Evolutionary conservation across 768 basidiomycete species (phyloP), one percentile per base, ranked within the genome.

Genomic region (Multifurca ochricompacta): DNA sequence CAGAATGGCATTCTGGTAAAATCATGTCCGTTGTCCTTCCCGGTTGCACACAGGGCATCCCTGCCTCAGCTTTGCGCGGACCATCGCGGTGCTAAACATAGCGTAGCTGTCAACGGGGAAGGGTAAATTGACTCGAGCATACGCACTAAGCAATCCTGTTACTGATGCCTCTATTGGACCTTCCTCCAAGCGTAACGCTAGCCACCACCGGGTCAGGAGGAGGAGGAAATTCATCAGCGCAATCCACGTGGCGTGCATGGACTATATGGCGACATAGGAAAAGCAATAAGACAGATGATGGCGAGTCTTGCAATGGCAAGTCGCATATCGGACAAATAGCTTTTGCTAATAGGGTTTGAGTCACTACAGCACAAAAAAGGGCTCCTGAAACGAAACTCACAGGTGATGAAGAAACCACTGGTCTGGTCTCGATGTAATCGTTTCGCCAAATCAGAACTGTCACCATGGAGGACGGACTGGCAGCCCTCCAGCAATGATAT

Each of bases 401-500:
- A 75, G 14, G 81, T 79, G 30, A 89, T 73, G 62, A 87, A 81
- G 62, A 88, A 89, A 0, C 94, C 92, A 34, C 77, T 78, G 0
- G 82, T 84, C 66, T 97, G 95, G 32, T 85, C 82, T 45, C 68
- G 75, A 59, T 90, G 84, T 53, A 97, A 71, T 55, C 72, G 74
- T 44, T 73, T 72, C 2, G 86, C 83, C 31, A 96, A 77, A 39
- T 81, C 78, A 1, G 81, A 75, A 61, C 85, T 86, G 68, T 98
- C 95, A 13, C 87, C 82, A 51, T 89, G 77, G 53, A 98, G 67
- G 48, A 98, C 91, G 4, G 79, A 80, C 69, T 90, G 86, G 64
- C 93, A 96, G 1, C 95, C 95, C 60, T 96, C 92, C 46, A 98
- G 73, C 9, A 99, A 70, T 8, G 91, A 94, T 23, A 91, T 87